Evolutionary conservation across 208 protist genomes (phyloP), one percentile per base, ranked within the genome.

Genomic region (Acanthamoeba healyi): DNA sequence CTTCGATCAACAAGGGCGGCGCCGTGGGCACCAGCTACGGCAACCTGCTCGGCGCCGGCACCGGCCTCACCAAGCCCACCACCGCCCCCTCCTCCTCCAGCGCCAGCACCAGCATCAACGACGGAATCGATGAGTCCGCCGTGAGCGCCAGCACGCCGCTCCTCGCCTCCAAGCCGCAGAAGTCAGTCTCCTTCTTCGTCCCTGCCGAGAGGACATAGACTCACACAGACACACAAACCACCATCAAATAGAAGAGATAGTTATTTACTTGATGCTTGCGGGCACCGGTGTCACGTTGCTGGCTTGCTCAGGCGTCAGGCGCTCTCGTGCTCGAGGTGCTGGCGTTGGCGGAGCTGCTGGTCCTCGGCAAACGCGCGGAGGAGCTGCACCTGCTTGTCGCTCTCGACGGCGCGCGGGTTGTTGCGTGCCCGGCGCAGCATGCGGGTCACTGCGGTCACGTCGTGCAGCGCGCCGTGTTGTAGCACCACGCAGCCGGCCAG

Each of bases 321-420:
- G 58, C 58, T 65, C 26, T 65, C 58, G 58, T 65, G 58, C 15
- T n/a, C 49, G 49, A 56, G 72, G 36, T 82, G 24, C 6, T 82
- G 72, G 7, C 42, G 36, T 9, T 54, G 32, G 72, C 72, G 72
- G 17, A 22, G 42, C 24, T 49, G 38, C 1, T 82, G 36, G 12
- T 56, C 49, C 9, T 46, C 77, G 79, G 79, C 4, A 2, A 5
- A 91, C 51, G 84, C 84, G n/a, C 38, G 56, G 51, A 91, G 56
- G 26, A 91, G 32, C 1, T 91, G 84, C 24, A n/a, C 49, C 51
- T 91, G 84, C 12, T 42, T 29, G 7, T 91, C 84, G 58, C 56
- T 91, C 19, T 91, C 84, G 29, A 91, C 70, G 51, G 84, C 84
- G 36, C 84, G 51, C 51, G 84, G 84, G 54, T 91, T 91, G 29